Evolutionary conservation across 257 asterid genomes (phyloP), one percentile per base, ranked within the genome.

Genomic region (Anisodus acutangulus): DNA sequence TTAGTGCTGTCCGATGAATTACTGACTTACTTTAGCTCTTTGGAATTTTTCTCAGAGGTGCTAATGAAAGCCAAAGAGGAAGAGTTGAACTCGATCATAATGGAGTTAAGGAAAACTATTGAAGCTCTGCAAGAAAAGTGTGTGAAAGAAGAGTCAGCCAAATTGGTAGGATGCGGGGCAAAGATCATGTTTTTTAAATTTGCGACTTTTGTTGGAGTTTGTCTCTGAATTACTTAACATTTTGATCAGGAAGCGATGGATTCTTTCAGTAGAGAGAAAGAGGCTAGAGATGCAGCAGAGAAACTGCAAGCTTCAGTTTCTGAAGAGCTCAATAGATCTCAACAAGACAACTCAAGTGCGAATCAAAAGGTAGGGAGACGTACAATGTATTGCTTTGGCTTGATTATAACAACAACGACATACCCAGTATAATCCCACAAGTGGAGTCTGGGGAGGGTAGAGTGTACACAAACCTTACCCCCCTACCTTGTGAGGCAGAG

Each of bases 41-140:
- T 69, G 12, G n/a, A 31, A 12, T 3, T 84, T 71, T 78, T 80
- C 74, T n/a, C 83, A 97, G 98, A 97, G 86, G 85, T 82, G 86
- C 66, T 90, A 87, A 91, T 92, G 97, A 92, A 88, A 86, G 95
- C 96, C 10, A 97, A 92, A 84, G 97, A 92, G 85, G 97, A 94
- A 78, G 97, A 95, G 86, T 68, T 93, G 84, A 95, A 94, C 76
- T 91, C 94, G 39, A 92, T 94, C 60, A 91, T 93, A 35, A 90
- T 89, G 91, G 98, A 94, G 82, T 74, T 97, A 82, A 91, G 97
- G 86, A 92, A 91, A 85, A 92, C 89, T 81, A 84, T 89, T 85
- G 95, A 87, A 86, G 89, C 94, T 9, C 85, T 93, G 83, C 97
- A 97, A 85, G 93, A 90, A 54, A 94, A 91, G 82, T 88, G 87